phyloP scores from a whole-genome alignment of 345 rosid genomes.

The Chamaenerion angustifolium region DNA sequence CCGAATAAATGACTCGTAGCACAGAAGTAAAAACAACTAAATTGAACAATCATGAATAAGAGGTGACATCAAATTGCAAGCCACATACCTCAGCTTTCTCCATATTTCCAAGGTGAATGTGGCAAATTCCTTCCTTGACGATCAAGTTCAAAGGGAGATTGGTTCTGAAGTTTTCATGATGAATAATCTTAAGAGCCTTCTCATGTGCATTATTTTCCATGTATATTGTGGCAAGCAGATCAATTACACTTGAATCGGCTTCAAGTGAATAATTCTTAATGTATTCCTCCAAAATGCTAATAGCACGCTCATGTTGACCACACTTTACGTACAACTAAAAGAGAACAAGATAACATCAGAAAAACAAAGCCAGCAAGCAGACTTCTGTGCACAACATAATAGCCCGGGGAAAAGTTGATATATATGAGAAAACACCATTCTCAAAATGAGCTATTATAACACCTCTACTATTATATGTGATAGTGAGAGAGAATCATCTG shows the following conservation, averaged over 20 bases:
- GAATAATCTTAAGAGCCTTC: constrained; percentile 57
- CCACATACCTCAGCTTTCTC: constrained; percentile 80
- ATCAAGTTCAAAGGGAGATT: constrained; percentile 50
- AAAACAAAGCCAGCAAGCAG: background rate
- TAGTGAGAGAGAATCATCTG: no score
- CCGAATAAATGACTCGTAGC: no score
- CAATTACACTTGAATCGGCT: constrained; percentile 43
- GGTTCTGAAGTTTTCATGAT: constrained; percentile 30
- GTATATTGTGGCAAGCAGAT: constrained; percentile 48
- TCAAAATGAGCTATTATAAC: no score
- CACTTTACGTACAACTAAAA: constrained; percentile 58
- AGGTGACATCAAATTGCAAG: background rate
- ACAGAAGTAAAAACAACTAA: no score
- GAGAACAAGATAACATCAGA: background rate
- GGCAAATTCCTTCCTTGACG: constrained; percentile 76
- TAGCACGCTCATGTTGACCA: constrained; percentile 46
- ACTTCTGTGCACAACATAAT: background rate
- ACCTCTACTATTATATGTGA: no score
- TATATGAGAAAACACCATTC: no score
- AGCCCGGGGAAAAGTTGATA: background rate
- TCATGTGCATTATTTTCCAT: constrained; percentile 56
- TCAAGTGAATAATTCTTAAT: constrained; percentile 38
- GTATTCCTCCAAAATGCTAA: constrained; percentile 55
- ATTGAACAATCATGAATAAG: no score
- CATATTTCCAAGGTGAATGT: constrained; percentile 44